Percentiles rank a stretch among this genome's conserved stretches.
These are phyloP conservation scores for Cordyceps tenuipes DNA, from an alignment of 2,329 filamentous ascomycete genomes.

Conservation along the genomic window DNA sequence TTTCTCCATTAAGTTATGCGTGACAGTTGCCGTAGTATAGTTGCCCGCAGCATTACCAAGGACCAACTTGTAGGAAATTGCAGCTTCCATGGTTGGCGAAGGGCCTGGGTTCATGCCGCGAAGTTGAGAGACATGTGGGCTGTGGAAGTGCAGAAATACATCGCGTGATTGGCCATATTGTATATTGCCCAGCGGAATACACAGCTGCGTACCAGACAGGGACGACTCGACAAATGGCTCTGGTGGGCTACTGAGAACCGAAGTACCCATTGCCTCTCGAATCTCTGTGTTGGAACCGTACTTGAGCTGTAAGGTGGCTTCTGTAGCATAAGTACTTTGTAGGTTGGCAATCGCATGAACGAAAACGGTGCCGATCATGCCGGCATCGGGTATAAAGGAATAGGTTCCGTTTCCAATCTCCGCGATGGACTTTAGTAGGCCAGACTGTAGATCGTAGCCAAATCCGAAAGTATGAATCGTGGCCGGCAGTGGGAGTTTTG, in stretches of 20 bases:
- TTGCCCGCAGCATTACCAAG: constrained; percentile 4
- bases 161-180: constrained; percentile 55
- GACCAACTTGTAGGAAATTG: constrained; percentile 17
- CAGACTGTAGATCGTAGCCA: constrained; percentile 29
- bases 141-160: constrained; percentile 35
- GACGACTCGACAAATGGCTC: constrained; percentile 7
- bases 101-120: not conserved
- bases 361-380: constrained; percentile 57
- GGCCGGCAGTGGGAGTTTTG: constrained; percentile 31
- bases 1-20: not conserved
- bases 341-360: constrained; percentile 54
- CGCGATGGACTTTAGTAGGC: constrained; percentile 50
- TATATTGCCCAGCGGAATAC: constrained; percentile 40
- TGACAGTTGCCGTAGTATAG: not conserved
- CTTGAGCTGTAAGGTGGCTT: constrained; percentile 34
- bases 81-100: constrained; percentile 11
- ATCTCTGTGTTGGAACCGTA: constrained; percentile 31
- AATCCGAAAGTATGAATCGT: constrained; percentile 33
- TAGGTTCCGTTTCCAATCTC: constrained; percentile 51
- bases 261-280: constrained; percentile 29
- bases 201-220: constrained; percentile 22
- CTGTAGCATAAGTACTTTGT: constrained; percentile 47
- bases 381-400: constrained; percentile 52
- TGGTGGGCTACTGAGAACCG: constrained; percentile 28
- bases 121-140: not conserved